A percentile compares a stretch with the other conserved stretches of the same genome.
Conservation (phyloP, 345 rosid genomes). For the Corchorus capsularis region DNA sequence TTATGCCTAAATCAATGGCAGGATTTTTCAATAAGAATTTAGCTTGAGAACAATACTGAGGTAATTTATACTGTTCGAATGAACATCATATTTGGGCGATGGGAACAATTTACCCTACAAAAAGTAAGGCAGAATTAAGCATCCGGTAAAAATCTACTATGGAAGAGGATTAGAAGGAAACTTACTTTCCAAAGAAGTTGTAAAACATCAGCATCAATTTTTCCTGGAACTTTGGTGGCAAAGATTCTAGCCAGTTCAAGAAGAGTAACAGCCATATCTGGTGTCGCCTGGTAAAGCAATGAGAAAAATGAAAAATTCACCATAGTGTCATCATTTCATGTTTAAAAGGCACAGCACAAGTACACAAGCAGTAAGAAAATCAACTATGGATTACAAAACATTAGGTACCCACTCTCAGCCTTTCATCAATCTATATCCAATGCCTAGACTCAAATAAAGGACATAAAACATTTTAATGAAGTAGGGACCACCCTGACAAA, state of each 20-base stretch:
- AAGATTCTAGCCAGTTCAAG: constrained; percentile 99
- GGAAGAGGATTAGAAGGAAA: constrained; percentile 12
- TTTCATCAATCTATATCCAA: not conserved
- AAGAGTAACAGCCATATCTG: constrained; percentile 99
- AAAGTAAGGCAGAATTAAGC: constrained; percentile 3
- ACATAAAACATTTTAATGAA: not conserved
- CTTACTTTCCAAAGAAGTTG: constrained; percentile 95
- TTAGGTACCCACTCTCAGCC: not conserved
- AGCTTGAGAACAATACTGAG: not conserved
- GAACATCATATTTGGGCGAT: not conserved
- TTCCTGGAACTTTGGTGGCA: constrained; percentile 99
- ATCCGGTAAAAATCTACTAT: not conserved
- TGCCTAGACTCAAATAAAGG: not conserved
- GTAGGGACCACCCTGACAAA: not conserved
- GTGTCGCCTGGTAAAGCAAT: constrained; percentile 75
- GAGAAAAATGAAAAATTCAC: constrained; percentile 8
- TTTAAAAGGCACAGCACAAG: not conserved
- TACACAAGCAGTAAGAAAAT: not conserved
- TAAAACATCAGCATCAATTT: constrained; percentile 97
- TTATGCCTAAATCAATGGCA: not conserved
- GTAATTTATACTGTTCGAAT: not conserved
- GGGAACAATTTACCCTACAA: not conserved
- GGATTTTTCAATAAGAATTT: not conserved
- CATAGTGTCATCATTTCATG: not conserved
- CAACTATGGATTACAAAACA: not conserved